Evolutionary conservation across 2,329 filamentous ascomycete genomes (phyloP).

Genomic region (Pseudogymnoascus sp.): DNA sequence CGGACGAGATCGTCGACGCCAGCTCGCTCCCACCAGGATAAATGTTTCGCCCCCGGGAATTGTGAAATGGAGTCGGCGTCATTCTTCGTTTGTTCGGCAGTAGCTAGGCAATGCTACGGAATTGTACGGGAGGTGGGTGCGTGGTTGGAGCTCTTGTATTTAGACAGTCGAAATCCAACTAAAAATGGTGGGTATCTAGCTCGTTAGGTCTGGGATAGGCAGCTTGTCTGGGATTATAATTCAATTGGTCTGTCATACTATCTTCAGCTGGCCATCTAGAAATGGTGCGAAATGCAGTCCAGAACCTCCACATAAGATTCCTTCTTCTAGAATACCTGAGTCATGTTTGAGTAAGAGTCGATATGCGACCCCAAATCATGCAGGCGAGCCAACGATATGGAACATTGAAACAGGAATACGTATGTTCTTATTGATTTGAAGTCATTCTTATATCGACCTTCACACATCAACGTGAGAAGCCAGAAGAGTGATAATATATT

Average conservation of each 20-base stretch:
- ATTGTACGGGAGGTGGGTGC: slow-evolving; percentile 3
- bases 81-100: slow-evolving; percentile 8
- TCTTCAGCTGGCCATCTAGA: neutral
- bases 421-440: neutral
- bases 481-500: neutral
- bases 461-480: neutral
- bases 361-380: neutral
- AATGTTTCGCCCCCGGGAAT: slow-evolving; percentile 18
- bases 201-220: slow-evolving; percentile 7
- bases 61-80: slow-evolving; percentile 10
- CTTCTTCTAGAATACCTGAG: neutral
- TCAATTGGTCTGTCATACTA: slow-evolving; percentile 4
- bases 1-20: slow-evolving; percentile 88
- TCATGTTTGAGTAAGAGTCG: neutral
- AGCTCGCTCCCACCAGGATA: slow-evolving; percentile 90
- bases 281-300: neutral
- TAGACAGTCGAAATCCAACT: neutral
- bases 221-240: slow-evolving; percentile 9
- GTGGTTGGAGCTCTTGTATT: slow-evolving; percentile 5
- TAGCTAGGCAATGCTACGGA: slow-evolving; percentile 1
- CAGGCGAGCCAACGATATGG: too few relatives aligned
- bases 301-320: neutral
- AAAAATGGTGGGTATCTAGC: neutral
- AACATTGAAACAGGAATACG: neutral
- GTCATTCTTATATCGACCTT: neutral